These are phyloP conservation scores for Trypanosoma cruzi DNA, from an alignment of 208 protist genomes.

Conservation along the genomic window DNA sequence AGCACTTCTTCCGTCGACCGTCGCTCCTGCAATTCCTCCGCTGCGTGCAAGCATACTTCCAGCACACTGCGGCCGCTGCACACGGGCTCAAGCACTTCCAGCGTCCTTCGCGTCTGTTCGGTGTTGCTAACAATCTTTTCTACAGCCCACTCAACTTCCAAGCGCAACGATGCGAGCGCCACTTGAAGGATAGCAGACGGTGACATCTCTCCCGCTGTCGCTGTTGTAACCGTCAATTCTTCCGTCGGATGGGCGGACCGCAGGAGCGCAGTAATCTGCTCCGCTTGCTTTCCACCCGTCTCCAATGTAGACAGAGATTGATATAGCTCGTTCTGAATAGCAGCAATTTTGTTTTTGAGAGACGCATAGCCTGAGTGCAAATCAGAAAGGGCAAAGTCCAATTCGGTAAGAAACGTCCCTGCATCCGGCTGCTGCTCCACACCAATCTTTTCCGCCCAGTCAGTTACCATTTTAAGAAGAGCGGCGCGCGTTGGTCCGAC, in stretches of 20 bases:
- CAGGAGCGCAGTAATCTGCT: background rate
- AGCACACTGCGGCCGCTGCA: conserved; percentile 12
- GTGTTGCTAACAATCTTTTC: conserved; percentile 7
- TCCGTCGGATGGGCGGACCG: background rate
- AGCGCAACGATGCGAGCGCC: conserved; percentile 2
- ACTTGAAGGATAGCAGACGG: background rate
- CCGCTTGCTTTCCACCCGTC: background rate
- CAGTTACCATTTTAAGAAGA: conserved; percentile 3
- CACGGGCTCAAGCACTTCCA: conserved; percentile 17
- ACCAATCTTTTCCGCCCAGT: conserved; percentile 9
- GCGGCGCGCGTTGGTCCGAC: conserved; percentile 19
- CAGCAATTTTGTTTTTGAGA: conserved; percentile 10
- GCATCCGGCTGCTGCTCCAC: background rate
- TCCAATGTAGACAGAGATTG: background rate
- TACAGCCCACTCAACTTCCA: conserved; percentile 10
- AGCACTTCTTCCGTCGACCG: background rate
- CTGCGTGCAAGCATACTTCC: conserved; percentile 14
- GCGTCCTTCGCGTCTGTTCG: conserved; percentile 7
- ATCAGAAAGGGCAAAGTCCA: conserved; percentile 2
- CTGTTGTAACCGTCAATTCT: background rate
- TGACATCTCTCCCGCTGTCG: background rate
- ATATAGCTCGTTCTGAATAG: conserved; percentile 8
- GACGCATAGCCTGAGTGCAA: background rate
- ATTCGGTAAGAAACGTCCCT: conserved; percentile 3
- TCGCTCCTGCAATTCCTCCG: conserved; percentile 10